These are phyloP conservation scores for Calycina herbarum DNA, from an alignment of 2,329 filamentous ascomycete species.

Conservation along the genomic window DNA sequence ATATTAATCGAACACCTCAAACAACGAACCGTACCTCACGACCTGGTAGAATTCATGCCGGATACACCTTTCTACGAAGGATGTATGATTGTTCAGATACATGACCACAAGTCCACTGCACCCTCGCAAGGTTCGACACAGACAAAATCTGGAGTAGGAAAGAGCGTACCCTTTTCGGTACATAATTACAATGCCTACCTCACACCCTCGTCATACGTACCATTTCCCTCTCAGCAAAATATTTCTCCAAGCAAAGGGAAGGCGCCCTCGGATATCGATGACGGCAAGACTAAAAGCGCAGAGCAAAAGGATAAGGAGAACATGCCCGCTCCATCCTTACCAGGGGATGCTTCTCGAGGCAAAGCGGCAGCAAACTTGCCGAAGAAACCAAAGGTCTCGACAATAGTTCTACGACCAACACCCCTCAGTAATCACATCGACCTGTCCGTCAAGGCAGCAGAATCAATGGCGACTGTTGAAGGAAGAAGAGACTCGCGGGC, in stretches of 20 bases:
- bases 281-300: conserved; percentile 30
- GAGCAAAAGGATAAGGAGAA: conserved; percentile 59
- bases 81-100: conserved; percentile 90
- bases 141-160: conserved; percentile 57
- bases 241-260: conserved; percentile 35
- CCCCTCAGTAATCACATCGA: conserved; percentile 73
- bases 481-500: conserved; percentile 46
- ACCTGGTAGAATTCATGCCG: conserved; percentile 77
- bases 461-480: conserved; percentile 51
- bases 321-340: conserved; percentile 53
- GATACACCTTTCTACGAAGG: conserved; percentile 88
- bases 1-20: conserved; percentile 74
- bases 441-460: conserved; percentile 72
- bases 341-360: conserved; percentile 46
- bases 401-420: conserved; percentile 83
- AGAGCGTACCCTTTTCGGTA: conserved; percentile 73
- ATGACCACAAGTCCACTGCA: conserved; percentile 75
- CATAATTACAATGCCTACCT: conserved; percentile 91
- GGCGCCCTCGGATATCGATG: conserved; percentile 29
- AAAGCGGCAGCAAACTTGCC: conserved; percentile 40
- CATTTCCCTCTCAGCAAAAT: conserved; percentile 62
- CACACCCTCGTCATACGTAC: conserved; percentile 82
- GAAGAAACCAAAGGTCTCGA: conserved; percentile 66
- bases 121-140: conserved; percentile 60
- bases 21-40: conserved; percentile 79